Evolutionary conservation across 805 yeast species (phyloP).

Genomic region (Saccharomycopsis olivae): DNA sequence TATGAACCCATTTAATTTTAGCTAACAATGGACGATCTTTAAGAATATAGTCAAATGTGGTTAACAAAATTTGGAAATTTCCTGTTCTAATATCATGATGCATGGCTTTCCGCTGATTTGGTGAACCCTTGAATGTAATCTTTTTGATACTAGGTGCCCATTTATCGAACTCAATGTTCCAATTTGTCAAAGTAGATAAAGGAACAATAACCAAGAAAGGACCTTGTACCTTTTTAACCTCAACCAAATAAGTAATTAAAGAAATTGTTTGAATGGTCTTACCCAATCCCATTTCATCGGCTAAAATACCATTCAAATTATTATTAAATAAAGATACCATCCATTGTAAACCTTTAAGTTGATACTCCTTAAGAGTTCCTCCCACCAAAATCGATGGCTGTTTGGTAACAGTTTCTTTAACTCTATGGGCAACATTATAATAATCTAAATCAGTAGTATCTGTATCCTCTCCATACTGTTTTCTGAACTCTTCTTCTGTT

Average conservation of each 20-base stretch:
- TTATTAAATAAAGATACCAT: constrained; percentile 93
- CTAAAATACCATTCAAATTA: constrained; percentile 89
- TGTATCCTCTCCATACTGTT: constrained; percentile 34
- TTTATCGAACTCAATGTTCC: constrained; percentile 78
- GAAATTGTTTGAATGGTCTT: constrained; percentile 85
- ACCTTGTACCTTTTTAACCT: constrained; percentile 52
- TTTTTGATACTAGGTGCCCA: constrained; percentile 79
- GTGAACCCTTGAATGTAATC: constrained; percentile 70
- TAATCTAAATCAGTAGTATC: constrained; percentile 65
- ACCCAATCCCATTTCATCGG: constrained; percentile 98
- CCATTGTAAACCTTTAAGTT: constrained; percentile 92
- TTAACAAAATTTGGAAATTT: constrained; percentile 63
- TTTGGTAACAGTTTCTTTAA: constrained; percentile 51
- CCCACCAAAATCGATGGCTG: constrained; percentile 69
- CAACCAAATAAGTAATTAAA: constrained; percentile 58
- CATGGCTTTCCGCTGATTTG: constrained; percentile 55
- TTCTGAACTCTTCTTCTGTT: constrained; percentile 23
- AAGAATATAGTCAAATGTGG: constrained; percentile 76
- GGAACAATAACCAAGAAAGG: constrained; percentile 78
- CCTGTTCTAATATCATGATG: constrained; percentile 57
- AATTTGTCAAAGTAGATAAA: constrained; percentile 71
- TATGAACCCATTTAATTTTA: constrained; percentile 69
- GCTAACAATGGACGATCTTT: constrained; percentile 62
- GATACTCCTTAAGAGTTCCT: constrained; percentile 73
- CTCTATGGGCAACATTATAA: constrained; percentile 71